Evolutionary conservation across 2,329 filamentous ascomycete species (phyloP), one percentile per base, ranked within the genome.

Genomic region (Teratosphaeriaceae sp.): DNA sequence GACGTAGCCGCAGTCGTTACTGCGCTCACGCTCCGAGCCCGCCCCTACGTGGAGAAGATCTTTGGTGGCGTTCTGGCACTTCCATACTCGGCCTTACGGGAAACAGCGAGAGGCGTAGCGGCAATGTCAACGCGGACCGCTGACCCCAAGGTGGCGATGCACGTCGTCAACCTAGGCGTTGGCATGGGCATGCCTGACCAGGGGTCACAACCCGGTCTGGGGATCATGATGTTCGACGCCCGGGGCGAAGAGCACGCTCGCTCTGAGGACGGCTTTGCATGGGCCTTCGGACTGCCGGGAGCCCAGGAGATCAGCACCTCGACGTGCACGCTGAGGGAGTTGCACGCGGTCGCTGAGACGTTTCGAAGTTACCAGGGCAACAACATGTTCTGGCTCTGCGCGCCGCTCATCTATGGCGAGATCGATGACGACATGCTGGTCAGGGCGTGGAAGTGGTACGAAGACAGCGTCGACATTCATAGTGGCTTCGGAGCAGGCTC

Each of bases 101-200:
- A 48, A 13, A 47, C 49, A 5, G 51, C 56, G 1, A 53, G 48
- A 27, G 51, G 41, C 3, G 51, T 62, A 5, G 48, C 60, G 4
- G 48, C 44, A 1, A 56, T 60, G 44, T 49, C 51, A 9, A 43
- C 44, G 0, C 47, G 47, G 1, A 44, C 51, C 5, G 39, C 44
- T 1, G 60, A 64, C 42, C 58, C 59, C 12, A 57, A 56, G 29
- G 29, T 57, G 7, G 59, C 59, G 3, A 56, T 62, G 51, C 56
- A 58, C 19, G 50, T 63, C 30, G 44, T 54, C 30, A 56, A 57
- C 33, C 36, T 50, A 51, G 48, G 58, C 20, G 37, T 55, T 15
- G 45, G 54, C 5, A 44, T 55, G 48, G 47, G 56, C 7, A 35
- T 45, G 24, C 41, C 50, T n/a, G 39, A 52, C 16, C 49, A 50